Evolutionary conservation across 2,329 filamentous ascomycete species (phyloP).

Genomic region (Epichloe aotearoae): DNA sequence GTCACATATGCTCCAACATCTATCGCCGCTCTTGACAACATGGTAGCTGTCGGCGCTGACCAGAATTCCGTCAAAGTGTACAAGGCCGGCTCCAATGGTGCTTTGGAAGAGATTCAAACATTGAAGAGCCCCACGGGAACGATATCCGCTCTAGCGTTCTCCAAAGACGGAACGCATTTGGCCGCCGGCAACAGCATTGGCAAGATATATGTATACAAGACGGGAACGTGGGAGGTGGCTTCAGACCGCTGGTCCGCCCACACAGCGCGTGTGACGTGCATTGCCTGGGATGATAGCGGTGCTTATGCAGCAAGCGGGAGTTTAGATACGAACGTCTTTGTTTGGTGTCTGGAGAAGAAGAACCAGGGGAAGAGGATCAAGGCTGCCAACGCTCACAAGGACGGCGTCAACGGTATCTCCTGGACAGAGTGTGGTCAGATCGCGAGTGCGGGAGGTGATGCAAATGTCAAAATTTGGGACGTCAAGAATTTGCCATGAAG

Average conservation of each 20-base stretch:
- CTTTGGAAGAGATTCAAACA: constrained; percentile 39
- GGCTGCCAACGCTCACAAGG: constrained; percentile 82
- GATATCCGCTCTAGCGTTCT: constrained; percentile 75
- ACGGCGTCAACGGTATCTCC: constrained; percentile 77
- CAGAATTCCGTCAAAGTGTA: constrained; percentile 68
- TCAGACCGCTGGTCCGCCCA: constrained; percentile 60
- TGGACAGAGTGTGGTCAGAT: constrained; percentile 65
- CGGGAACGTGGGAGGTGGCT: constrained; percentile 51
- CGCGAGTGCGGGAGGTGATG: constrained; percentile 74
- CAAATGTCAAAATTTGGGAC: constrained; percentile 77
- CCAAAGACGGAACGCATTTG: constrained; percentile 59
- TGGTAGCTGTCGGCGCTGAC: constrained; percentile 64
- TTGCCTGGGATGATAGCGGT: constrained; percentile 65
- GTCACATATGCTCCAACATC: constrained; percentile 54
- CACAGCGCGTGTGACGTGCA: constrained; percentile 42
- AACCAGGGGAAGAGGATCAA: constrained; percentile 78
- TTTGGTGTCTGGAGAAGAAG: constrained; percentile 71
- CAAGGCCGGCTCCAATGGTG: constrained; percentile 37
- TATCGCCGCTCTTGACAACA: constrained; percentile 53
- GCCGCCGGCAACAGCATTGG: constrained; percentile 74
- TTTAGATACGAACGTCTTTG: constrained; percentile 81
- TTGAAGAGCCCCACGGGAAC: constrained; percentile 56
- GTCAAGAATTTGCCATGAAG: constrained; percentile 22
- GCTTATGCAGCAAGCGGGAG: constrained; percentile 73
- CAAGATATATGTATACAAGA: constrained; percentile 70